Conservation (phyloP, 352 stramenopile genomes). For the Globisporangium spiculum region DNA sequence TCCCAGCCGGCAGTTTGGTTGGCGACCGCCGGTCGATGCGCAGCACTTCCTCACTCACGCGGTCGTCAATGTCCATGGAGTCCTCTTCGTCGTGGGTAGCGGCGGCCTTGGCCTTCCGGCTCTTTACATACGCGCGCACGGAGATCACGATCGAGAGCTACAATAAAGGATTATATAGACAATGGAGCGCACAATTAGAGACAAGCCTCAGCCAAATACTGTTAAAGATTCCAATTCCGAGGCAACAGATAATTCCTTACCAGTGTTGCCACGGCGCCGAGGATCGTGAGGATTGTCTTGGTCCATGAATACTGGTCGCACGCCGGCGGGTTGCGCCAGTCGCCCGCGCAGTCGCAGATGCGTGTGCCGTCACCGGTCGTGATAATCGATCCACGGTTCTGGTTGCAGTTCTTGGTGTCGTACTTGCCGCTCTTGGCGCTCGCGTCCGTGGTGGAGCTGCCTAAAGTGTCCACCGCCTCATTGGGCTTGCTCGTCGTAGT, state of each 20-base stretch:
- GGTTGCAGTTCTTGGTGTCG: slow-evolving; percentile 45
- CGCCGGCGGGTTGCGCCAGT: slow-evolving; percentile 54
- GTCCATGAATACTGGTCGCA: slow-evolving; percentile 50
- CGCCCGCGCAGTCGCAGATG: slow-evolving; percentile 53
- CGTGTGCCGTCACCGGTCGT: slow-evolving; percentile 32
- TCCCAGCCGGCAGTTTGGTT: neutral
- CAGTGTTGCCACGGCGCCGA: slow-evolving; percentile 50
- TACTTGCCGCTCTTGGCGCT: slow-evolving; percentile 16
- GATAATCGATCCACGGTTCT: slow-evolving; percentile 41
- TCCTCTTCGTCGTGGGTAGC: neutral
- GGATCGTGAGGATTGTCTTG: slow-evolving; percentile 58
- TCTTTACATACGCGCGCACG: slow-evolving; percentile 40
- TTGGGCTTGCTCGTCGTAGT: slow-evolving; percentile 4
- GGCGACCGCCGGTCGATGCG: slow-evolving; percentile 16
- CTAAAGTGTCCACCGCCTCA: slow-evolving; percentile 12
- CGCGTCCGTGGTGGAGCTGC: slow-evolving; percentile 15
- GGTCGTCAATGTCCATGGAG: slow-evolving; percentile 13
- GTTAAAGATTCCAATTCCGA: neutral
- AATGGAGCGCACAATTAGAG: slow-evolving; percentile 2
- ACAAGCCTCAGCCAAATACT: neutral
- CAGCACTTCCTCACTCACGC: slow-evolving; percentile 16
- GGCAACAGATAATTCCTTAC: slow-evolving; percentile 11
- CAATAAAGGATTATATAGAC: slow-evolving; percentile 1
- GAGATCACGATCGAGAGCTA: slow-evolving; percentile 59
- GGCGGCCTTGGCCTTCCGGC: slow-evolving; percentile 25